These are phyloP conservation scores for Rhizopogon vinicolor DNA, from an alignment of 768 basidiomycete species.

Conservation along the genomic window DNA sequence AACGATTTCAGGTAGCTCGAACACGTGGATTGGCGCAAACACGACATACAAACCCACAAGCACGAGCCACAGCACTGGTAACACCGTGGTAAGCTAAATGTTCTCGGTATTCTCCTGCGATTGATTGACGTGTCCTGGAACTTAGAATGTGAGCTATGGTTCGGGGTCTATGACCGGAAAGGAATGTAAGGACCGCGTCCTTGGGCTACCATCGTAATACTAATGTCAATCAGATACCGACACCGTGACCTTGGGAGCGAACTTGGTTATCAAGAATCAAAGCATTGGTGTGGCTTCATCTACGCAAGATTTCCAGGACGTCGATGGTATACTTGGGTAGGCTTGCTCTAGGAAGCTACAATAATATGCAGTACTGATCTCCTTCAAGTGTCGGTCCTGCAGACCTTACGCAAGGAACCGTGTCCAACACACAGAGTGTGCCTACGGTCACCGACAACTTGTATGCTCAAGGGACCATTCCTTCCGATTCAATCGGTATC, in stretches of 20 bases:
- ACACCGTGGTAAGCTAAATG: constrained; percentile 24
- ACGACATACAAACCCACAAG: constrained; percentile 37
- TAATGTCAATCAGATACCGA: constrained; percentile 32
- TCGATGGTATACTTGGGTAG: constrained; percentile 48
- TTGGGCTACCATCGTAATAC: background rate
- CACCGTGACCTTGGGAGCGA: constrained; percentile 33
- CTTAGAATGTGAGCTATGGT: constrained; percentile 48
- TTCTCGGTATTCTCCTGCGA: constrained; percentile 21
- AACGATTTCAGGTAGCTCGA: constrained; percentile 30
- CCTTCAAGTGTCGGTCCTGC: constrained; percentile 39
- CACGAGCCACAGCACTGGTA: constrained; percentile 34
- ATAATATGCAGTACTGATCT: background rate
- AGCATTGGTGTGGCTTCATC: constrained; percentile 38
- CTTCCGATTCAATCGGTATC: constrained; percentile 42
- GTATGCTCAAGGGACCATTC: constrained; percentile 40
- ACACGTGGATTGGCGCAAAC: constrained; percentile 53
- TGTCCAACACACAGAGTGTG: constrained; percentile 27
- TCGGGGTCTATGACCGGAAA: constrained; percentile 49
- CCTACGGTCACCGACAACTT: constrained; percentile 54
- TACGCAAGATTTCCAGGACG: constrained; percentile 35
- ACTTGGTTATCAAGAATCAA: constrained; percentile 38
- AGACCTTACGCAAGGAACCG: constrained; percentile 39
- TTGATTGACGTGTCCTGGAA: background rate
- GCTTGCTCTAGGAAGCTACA: background rate
- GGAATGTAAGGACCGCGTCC: constrained; percentile 35